A percentile compares a stretch with the other conserved stretches of the same genome.
These are phyloP conservation scores for Scopulariopsis brevicaulis DNA, from an alignment of 2,329 filamentous ascomycete genomes.

Conservation along the genomic window DNA sequence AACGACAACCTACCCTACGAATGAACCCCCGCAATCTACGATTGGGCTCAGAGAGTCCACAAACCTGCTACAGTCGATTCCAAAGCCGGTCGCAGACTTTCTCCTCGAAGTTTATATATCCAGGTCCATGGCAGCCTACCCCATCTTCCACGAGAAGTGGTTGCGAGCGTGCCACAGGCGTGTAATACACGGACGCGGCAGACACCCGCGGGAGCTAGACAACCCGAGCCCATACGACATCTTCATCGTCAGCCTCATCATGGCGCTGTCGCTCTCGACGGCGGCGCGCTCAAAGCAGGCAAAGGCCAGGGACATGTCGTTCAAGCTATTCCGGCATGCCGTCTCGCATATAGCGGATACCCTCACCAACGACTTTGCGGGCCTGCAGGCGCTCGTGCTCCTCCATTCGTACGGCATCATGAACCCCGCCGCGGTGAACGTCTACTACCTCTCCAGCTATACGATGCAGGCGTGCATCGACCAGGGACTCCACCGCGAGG, in stretches of 20 bases:
- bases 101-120: neutral
- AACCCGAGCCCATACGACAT: neutral
- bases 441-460: neutral
- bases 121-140: neutral
- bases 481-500: neutral
- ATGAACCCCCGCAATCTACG: neutral
- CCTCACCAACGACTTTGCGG: neutral
- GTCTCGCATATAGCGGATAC: neutral
- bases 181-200: neutral
- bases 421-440: neutral
- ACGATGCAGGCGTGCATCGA: conserved; percentile 3
- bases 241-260: conserved; percentile 1
- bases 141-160: neutral
- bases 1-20: neutral
- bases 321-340: neutral
- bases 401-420: neutral
- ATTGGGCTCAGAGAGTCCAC: neutral
- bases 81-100: neutral
- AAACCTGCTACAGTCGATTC: neutral
- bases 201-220: neutral
- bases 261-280: conserved; percentile 2
- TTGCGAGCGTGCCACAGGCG: neutral
- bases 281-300: neutral
- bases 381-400: conserved; percentile 2
- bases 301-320: neutral